Evolutionary conservation across 257 asterid genomes (phyloP), one percentile per base, ranked within the genome.

Genomic region (Ilex asprella): DNA sequence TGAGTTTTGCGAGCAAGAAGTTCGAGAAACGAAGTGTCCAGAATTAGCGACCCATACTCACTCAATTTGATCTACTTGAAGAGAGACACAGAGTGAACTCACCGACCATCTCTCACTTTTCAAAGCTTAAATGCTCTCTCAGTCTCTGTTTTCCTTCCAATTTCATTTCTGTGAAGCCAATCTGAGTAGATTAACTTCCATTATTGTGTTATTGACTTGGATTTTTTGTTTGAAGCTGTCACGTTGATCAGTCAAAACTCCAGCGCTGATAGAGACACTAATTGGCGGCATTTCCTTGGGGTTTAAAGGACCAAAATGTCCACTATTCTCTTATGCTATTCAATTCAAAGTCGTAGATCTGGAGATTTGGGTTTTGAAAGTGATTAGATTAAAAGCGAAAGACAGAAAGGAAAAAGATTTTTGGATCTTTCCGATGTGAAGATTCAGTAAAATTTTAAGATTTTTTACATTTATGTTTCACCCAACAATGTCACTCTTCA

Each of bases 211-310:
- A 0, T 60, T 63, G 74, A 44, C 49, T 59, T 10, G 7, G 58
- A 52, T 47, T 55, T 43, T 51, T 39, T 59, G 7, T 16, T 63
- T 64, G 67, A 58, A 63, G 31, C 63, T 64, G 12, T 44, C 60
- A 67, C 65, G 56, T 52, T 16, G 49, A 62, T 61, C 61, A 68
- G 81, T 74, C 82, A 72, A 70, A 68, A 70, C 62, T 61, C 62
- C 61, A 35, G 72, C 62, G 57, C 21, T 68, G 88, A 84, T 64
- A 55, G 72, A 73, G 94, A 82, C 85, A 72, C 60, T 72, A 71
- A 67, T 68, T 86, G 83, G 84, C 81, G 82, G 79, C 78, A 69
- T 75, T 41, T 66, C 67, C 77, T 75, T 35, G 80, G 57, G 75
- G 70, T 62, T 13, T 63, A 70, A 69, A 46, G 16, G 52, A 66